These are phyloP conservation scores for Candida andamanensis DNA, from an alignment of 805 yeast genomes.

Conservation along the genomic window DNA sequence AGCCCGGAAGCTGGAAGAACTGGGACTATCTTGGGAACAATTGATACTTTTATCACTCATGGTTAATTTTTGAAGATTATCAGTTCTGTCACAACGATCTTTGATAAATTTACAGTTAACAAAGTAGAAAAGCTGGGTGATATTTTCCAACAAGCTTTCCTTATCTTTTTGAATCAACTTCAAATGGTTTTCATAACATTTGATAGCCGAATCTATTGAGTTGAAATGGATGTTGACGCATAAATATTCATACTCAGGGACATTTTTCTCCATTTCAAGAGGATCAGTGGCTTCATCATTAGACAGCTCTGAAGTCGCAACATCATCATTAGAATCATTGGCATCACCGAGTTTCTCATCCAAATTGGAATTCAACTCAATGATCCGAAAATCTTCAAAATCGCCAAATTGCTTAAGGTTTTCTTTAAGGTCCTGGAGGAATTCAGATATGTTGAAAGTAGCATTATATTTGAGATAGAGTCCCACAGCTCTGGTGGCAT, in stretches of 20 bases:
- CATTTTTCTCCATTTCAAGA: constrained; percentile 1
- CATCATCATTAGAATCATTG: background rate
- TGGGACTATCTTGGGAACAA: background rate
- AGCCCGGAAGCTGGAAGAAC: background rate
- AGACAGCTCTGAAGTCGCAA: background rate
- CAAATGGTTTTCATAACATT: constrained; percentile 32
- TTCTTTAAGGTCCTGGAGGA: constrained; percentile 5
- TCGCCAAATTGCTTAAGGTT: constrained; percentile 30
- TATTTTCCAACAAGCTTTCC: constrained; percentile 12
- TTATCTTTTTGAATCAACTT: constrained; percentile 19
- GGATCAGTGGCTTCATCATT: background rate
- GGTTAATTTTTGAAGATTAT: background rate
- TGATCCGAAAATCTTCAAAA: constrained; percentile 28
- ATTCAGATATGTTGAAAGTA: constrained; percentile 1
- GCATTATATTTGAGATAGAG: constrained; percentile 1
- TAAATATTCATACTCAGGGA: background rate
- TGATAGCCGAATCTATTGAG: constrained; percentile 43
- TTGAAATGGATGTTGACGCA: constrained; percentile 28
- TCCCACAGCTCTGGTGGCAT: constrained; percentile 32
- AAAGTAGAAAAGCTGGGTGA: constrained; percentile 3
- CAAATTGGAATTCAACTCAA: constrained; percentile 30
- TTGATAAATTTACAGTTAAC: constrained; percentile 18
- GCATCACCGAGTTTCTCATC: constrained; percentile 12
- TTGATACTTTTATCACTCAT: background rate
- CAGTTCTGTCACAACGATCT: constrained; percentile 36